Evolutionary conservation across 2,329 filamentous ascomycete genomes (phyloP).

Genomic region (Lachnellula subtilissima): DNA sequence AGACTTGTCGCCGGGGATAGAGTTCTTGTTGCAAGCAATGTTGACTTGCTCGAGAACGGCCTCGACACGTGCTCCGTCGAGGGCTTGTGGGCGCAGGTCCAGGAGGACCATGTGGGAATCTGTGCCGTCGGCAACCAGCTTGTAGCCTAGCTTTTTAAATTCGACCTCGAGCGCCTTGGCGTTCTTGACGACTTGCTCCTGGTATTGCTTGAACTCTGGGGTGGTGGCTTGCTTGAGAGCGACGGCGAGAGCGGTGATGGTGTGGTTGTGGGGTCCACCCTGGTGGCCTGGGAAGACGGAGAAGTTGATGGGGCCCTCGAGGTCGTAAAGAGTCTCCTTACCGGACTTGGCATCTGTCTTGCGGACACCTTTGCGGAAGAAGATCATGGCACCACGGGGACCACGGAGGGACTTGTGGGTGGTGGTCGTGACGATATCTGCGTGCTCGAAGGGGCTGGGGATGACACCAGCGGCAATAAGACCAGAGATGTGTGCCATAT

Average conservation of each 20-base stretch:
- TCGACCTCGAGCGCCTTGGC: slow-evolving; percentile 84
- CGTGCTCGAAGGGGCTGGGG: slow-evolving; percentile 84
- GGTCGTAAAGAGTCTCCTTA: slow-evolving; percentile 84
- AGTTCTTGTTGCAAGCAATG: slow-evolving; percentile 99
- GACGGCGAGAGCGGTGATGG: slow-evolving; percentile 93
- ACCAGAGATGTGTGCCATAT: slow-evolving; percentile 99
- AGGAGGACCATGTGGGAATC: slow-evolving; percentile 97
- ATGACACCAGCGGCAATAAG: slow-evolving; percentile 91
- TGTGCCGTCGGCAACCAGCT: slow-evolving; percentile 89
- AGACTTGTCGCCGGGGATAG: slow-evolving; percentile 94
- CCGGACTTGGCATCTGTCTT: slow-evolving; percentile 86
- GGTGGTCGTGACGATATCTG: slow-evolving; percentile 96
- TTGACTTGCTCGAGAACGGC: slow-evolving; percentile 95
- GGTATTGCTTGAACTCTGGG: slow-evolving; percentile 89
- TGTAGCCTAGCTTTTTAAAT: slow-evolving; percentile 85
- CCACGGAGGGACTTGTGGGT: slow-evolving; percentile 99
- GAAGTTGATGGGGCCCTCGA: slow-evolving; percentile 96
- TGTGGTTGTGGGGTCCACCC: slow-evolving; percentile 98
- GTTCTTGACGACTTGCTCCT: slow-evolving; percentile 86
- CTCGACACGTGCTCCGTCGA: slow-evolving; percentile 95
- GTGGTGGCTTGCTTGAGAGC: slow-evolving; percentile 90
- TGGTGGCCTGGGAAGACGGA: slow-evolving; percentile 99
- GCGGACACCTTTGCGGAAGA: slow-evolving; percentile 96
- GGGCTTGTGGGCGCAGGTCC: slow-evolving; percentile 78
- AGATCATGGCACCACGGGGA: slow-evolving; percentile 98